Conservation (phyloP, 2,329 filamentous ascomycete genomes). For the Sclerotinia borealis region DNA sequence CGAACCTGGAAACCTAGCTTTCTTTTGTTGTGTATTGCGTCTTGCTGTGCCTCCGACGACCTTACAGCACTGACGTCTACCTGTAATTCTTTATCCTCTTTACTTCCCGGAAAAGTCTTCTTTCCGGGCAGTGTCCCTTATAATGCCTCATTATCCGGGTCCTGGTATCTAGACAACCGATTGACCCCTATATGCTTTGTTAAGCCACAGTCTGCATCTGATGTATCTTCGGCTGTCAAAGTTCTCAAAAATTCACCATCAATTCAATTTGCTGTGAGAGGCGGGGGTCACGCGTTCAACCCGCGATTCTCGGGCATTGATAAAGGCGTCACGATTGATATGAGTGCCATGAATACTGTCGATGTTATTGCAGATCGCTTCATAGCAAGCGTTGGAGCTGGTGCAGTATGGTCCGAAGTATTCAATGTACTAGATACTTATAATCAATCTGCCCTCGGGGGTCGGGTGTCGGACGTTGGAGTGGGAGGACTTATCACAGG, state of each 20-base stretch:
- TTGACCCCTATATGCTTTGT: background rate
- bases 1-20: too few relatives aligned
- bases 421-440: slow-evolving; percentile 32
- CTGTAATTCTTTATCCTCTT: too few relatives aligned
- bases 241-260: background rate
- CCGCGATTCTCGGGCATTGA: slow-evolving; percentile 15
- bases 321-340: slow-evolving; percentile 16
- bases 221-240: background rate
- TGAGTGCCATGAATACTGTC: slow-evolving; percentile 12
- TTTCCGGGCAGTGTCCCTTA: background rate
- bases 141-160: background rate
- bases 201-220: background rate
- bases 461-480: slow-evolving; percentile 26
- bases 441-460: slow-evolving; percentile 33
- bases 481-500: slow-evolving; percentile 12
- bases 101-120: background rate
- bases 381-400: slow-evolving; percentile 32
- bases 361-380: slow-evolving; percentile 20
- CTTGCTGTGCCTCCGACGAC: too few relatives aligned
- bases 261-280: slow-evolving; percentile 34
- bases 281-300: slow-evolving; percentile 33
- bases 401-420: slow-evolving; percentile 35
- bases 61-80: too few relatives aligned
- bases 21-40: too few relatives aligned
- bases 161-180: background rate